Conservation (phyloP, 2,329 filamentous ascomycete species). For the Ophiocordyceps camponoti-leonardi region DNA sequence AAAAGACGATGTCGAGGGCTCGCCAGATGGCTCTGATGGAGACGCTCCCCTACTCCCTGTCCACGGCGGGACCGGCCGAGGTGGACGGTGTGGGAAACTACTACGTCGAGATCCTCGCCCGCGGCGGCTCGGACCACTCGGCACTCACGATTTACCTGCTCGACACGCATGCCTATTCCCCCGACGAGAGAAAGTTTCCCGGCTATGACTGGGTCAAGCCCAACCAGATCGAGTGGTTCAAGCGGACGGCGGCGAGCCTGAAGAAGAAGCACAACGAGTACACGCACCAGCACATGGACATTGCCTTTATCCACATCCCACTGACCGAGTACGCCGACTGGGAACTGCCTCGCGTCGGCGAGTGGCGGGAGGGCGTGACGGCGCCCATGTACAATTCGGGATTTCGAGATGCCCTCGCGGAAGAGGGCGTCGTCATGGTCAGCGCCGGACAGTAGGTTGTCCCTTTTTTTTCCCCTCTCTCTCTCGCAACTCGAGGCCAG, state of each 20-base stretch:
- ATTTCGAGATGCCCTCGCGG: constrained; percentile 79
- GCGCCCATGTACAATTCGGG: constrained; percentile 79
- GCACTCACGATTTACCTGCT: constrained; percentile 89
- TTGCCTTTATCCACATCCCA: constrained; percentile 95
- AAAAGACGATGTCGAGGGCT: constrained; percentile 59
- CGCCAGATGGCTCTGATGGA: constrained; percentile 77
- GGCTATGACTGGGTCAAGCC: constrained; percentile 97
- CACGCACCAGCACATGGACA: constrained; percentile 81
- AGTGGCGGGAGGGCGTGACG: constrained; percentile 69
- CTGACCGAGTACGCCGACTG: constrained; percentile 67
- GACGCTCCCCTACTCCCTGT: constrained; percentile 75
- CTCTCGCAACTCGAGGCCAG: too few species aligned
- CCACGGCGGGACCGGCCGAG: constrained; percentile 63
- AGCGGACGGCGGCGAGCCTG: constrained; percentile 53
- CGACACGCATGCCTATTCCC: constrained; percentile 83
- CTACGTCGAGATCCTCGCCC: constrained; percentile 73
- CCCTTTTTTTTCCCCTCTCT: too few species aligned
- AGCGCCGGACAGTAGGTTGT: constrained; percentile 71
- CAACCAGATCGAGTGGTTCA: constrained; percentile 91
- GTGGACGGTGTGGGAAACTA: constrained; percentile 93
- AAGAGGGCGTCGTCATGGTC: constrained; percentile 72
- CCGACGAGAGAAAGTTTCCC: constrained; percentile 71
- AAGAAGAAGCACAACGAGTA: constrained; percentile 70
- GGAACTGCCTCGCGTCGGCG: constrained; percentile 42
- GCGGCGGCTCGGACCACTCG: constrained; percentile 64